These are phyloP conservation scores for Amanita rubescens DNA, from an alignment of 768 basidiomycete species.

Conservation along the genomic window DNA sequence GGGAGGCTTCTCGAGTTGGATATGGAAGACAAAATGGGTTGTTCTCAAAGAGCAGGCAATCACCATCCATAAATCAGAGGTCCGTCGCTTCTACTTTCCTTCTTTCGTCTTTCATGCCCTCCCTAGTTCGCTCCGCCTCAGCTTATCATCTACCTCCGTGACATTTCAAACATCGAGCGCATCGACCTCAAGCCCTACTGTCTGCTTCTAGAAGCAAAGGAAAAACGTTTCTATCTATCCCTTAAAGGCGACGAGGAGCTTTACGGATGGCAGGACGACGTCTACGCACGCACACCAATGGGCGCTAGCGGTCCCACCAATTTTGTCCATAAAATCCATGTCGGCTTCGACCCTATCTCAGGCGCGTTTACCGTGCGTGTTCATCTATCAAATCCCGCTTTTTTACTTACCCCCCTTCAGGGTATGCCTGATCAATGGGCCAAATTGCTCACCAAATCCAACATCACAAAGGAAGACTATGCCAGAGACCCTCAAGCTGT, in stretches of 20 bases:
- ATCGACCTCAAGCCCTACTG: slow-evolving; percentile 95
- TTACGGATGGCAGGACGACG: slow-evolving; percentile 98
- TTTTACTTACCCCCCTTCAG: slow-evolving; percentile 28
- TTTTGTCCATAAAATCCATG: slow-evolving; percentile 98
- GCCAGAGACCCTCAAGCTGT: slow-evolving; percentile 96
- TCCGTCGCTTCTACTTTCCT: slow-evolving; percentile 19
- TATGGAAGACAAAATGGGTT: slow-evolving; percentile 90
- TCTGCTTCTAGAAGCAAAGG: slow-evolving; percentile 76
- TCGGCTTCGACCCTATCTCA: slow-evolving; percentile 90
- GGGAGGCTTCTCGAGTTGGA: slow-evolving; percentile 73
- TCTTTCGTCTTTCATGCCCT: not conserved
- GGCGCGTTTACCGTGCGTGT: slow-evolving; percentile 84
- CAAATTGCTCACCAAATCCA: slow-evolving; percentile 92
- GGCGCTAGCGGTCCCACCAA: slow-evolving; percentile 93
- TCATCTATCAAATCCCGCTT: too few species aligned
- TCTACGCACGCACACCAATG: slow-evolving; percentile 90
- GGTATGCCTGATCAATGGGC: slow-evolving; percentile 98
- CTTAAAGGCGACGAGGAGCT: slow-evolving; percentile 93
- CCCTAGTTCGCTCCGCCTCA: slow-evolving; percentile 48
- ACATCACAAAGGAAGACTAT: slow-evolving; percentile 97
- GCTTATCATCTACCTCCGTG: slow-evolving; percentile 56
- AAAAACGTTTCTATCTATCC: slow-evolving; percentile 73
- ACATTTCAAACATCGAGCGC: slow-evolving; percentile 83
- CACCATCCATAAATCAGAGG: slow-evolving; percentile 88
- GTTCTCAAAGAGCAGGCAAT: slow-evolving; percentile 76